Conservation (phyloP, 176 grass and related monocot genomes). For the Guadua angustifolia region DNA sequence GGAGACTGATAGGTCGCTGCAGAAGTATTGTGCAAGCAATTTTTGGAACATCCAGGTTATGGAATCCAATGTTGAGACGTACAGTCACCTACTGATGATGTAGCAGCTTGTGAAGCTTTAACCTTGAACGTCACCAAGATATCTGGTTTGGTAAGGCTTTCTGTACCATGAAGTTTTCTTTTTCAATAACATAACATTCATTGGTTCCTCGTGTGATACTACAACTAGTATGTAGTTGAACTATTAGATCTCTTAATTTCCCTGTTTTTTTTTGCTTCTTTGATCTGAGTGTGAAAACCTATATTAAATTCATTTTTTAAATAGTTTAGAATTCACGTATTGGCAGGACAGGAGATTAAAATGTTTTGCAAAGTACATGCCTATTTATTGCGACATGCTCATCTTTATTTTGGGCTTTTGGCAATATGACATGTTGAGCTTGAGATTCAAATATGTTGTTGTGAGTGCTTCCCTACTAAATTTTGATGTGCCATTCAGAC, state of each 20-base stretch:
- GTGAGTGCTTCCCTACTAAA: not conserved
- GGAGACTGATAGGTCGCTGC: conserved; percentile 84
- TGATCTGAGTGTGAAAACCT: not conserved
- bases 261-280: conserved; percentile 1
- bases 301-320: not conserved
- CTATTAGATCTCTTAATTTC: not conserved
- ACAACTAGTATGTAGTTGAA: not conserved
- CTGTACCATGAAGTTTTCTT: not conserved
- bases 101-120: conserved; percentile 39
- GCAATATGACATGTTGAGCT: conserved; percentile 10
- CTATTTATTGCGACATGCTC: not conserved
- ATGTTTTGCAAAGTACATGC: not conserved
- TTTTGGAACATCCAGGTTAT: conserved; percentile 36
- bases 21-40: conserved; percentile 67
- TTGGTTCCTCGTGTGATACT: not conserved
- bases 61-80: conserved; percentile 37
- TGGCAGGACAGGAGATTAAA: not conserved
- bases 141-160: conserved; percentile 56
- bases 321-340: not conserved
- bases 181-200: conserved; percentile 1
- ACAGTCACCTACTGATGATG: conserved; percentile 43
- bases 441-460: conserved; percentile 17
- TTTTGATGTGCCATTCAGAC: not conserved
- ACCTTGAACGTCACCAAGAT: conserved; percentile 53
- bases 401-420: not conserved